Conservation (phyloP, 108 stramenopile species). For the Conticribra guillardii region DNA sequence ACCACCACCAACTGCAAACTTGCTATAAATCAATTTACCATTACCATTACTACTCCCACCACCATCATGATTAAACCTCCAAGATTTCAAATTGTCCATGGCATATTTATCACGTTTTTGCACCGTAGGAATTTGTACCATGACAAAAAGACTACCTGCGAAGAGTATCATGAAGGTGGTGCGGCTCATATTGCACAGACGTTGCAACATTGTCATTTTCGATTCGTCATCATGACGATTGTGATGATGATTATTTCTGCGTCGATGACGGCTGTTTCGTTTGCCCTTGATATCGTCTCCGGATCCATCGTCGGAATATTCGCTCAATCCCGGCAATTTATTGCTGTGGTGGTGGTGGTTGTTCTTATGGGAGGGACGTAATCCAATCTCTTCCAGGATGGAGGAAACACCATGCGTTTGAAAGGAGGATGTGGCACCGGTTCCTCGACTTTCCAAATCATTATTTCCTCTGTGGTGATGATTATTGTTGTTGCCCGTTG, state of each 20-base stretch:
- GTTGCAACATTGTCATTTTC: not conserved
- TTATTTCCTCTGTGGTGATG: not conserved
- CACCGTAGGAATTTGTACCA: constrained; percentile 16
- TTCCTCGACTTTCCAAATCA: constrained; percentile 3
- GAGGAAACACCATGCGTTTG: constrained; percentile 14
- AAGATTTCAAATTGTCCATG: constrained; percentile 7
- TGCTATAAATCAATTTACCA: not conserved
- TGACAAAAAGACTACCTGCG: constrained; percentile 4
- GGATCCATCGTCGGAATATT: not conserved
- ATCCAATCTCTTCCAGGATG: constrained; percentile 38
- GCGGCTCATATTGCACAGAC: not conserved
- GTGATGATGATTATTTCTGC: not conserved
- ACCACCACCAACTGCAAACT: constrained; percentile 2
- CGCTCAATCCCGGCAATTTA: not conserved
- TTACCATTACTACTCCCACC: no score
- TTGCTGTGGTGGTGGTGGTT: not conserved
- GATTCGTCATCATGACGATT: not conserved
- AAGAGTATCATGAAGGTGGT: constrained; percentile 8
- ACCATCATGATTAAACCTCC: not conserved
- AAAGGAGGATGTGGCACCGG: constrained; percentile 9
- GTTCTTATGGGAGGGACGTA: constrained; percentile 11
- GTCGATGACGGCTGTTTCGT: not conserved
- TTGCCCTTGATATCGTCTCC: not conserved
- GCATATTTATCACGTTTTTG: constrained; percentile 8
- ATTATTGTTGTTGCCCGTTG: not conserved